Percentiles rank a stretch among this genome's conserved stretches.
Conservation (phyloP, 805 yeast species). For the Grigorovia yakushimaensis region DNA sequence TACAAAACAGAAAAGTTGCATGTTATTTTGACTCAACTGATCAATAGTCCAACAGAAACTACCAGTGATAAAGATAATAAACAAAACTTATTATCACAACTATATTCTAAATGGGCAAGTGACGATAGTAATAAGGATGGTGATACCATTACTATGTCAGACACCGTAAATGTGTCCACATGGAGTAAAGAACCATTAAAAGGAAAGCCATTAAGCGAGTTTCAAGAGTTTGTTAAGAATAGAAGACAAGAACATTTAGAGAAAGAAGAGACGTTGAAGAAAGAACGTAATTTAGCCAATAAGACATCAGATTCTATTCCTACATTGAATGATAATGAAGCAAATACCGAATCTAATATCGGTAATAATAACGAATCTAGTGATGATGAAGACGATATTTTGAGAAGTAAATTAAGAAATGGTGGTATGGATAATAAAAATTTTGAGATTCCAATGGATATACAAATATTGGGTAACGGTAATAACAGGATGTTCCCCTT, state of each 20-base stretch:
- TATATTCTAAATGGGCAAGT: slow-evolving; percentile 39
- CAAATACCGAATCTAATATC: not conserved
- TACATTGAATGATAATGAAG: not conserved
- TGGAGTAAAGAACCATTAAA: slow-evolving; percentile 40
- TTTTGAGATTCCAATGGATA: slow-evolving; percentile 23
- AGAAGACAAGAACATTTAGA: slow-evolving; percentile 35
- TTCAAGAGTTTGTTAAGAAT: slow-evolving; percentile 36
- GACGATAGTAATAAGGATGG: slow-evolving; percentile 48
- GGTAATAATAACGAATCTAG: slow-evolving; percentile 18
- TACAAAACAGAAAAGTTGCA: slow-evolving; percentile 61
- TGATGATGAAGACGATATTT: slow-evolving; percentile 26
- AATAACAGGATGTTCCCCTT: slow-evolving; percentile 69
- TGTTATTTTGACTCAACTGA: slow-evolving; percentile 47
- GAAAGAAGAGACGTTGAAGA: slow-evolving; percentile 25
- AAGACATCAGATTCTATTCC: slow-evolving; percentile 9
- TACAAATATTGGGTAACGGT: slow-evolving; percentile 15
- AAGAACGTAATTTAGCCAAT: slow-evolving; percentile 19
- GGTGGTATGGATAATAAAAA: slow-evolving; percentile 2
- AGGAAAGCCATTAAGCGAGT: slow-evolving; percentile 42
- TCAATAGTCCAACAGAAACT: slow-evolving; percentile 12
- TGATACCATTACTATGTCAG: slow-evolving; percentile 43
- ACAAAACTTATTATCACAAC: slow-evolving; percentile 3
- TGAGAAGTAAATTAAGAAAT: slow-evolving; percentile 6
- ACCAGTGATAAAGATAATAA: not conserved
- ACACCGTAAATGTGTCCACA: slow-evolving; percentile 29